Evolutionary conservation across 345 rosid genomes (phyloP).

Genomic region (Lepidium aucheri): DNA sequence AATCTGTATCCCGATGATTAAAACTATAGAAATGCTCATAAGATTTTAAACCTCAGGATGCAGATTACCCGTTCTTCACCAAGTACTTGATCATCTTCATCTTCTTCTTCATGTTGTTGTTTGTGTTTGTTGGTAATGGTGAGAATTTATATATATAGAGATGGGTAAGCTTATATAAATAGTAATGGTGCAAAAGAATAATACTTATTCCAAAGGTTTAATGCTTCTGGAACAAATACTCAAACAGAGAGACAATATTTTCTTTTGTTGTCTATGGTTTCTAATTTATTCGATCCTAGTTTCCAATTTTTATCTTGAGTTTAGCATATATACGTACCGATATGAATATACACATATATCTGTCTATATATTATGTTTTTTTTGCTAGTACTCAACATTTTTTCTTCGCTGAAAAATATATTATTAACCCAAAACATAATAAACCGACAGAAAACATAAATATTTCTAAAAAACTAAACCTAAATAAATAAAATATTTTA

Average conservation of each 20-base stretch:
- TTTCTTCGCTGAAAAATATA: too few relatives aligned
- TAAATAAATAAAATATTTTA: too few relatives aligned
- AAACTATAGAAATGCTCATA: not conserved
- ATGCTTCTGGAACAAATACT: constrained; percentile 27
- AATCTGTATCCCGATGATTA: constrained; percentile 29
- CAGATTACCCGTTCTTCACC: constrained; percentile 26
- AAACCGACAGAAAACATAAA: too few relatives aligned
- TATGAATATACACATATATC: too few relatives aligned
- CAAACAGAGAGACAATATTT: not conserved
- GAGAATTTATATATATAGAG: constrained; percentile 6
- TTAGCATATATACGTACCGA: not conserved
- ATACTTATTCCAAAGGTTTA: constrained; percentile 26
- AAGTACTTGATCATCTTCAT: not conserved
- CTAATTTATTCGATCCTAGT: not conserved
- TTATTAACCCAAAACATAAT: too few relatives aligned
- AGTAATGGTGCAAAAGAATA: constrained; percentile 19
- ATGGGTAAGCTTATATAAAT: constrained; percentile 3
- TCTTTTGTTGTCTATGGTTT: constrained; percentile 16
- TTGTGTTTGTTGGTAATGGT: not conserved
- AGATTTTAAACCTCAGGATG: constrained; percentile 30
- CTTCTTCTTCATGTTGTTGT: not conserved
- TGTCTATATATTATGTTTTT: too few relatives aligned
- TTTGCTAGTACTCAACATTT: too few relatives aligned
- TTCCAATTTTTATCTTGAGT: constrained; percentile 1
- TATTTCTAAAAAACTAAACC: too few relatives aligned